A percentile compares a stretch with the other conserved stretches of the same genome.
Evolutionary conservation across 2,329 filamentous ascomycete genomes (phyloP).

Genomic region (Sclerotinia glacialis): DNA sequence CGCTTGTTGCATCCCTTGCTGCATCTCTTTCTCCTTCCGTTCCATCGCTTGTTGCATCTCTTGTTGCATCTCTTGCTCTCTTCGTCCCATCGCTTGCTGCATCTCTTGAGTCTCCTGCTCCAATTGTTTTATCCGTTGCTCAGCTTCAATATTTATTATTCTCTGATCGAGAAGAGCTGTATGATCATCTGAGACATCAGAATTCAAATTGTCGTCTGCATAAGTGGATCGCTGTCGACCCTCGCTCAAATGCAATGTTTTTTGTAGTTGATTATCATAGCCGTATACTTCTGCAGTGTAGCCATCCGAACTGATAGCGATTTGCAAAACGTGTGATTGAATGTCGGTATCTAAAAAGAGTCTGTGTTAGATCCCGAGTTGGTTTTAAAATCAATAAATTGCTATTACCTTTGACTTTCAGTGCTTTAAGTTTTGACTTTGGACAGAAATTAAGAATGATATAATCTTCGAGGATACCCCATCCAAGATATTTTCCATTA

Average conservation of each 20-base stretch:
- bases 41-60: no score
- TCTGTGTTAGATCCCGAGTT: neutral
- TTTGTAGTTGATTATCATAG: slow-evolving; percentile 1
- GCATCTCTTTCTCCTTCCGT: no score
- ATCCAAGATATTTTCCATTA: neutral
- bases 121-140: no score
- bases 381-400: neutral
- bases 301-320: neutral
- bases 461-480: neutral
- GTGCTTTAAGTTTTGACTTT: neutral
- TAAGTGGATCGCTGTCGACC: neutral
- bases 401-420: neutral
- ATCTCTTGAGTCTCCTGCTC: no score
- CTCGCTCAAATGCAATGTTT: slow-evolving; percentile 2
- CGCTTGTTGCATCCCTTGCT: no score
- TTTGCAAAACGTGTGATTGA: neutral
- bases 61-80: no score
- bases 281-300: neutral
- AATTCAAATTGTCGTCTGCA: neutral
- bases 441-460: slow-evolving; percentile 13
- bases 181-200: neutral
- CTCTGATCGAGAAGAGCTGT: neutral
- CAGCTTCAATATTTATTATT: no score
- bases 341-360: neutral
- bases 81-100: no score